A percentile compares a stretch with the other conserved stretches of the same genome.
These are phyloP conservation scores for Coleophoma crateriformis DNA, from an alignment of 2,329 filamentous ascomycete species.

Conservation along the genomic window DNA sequence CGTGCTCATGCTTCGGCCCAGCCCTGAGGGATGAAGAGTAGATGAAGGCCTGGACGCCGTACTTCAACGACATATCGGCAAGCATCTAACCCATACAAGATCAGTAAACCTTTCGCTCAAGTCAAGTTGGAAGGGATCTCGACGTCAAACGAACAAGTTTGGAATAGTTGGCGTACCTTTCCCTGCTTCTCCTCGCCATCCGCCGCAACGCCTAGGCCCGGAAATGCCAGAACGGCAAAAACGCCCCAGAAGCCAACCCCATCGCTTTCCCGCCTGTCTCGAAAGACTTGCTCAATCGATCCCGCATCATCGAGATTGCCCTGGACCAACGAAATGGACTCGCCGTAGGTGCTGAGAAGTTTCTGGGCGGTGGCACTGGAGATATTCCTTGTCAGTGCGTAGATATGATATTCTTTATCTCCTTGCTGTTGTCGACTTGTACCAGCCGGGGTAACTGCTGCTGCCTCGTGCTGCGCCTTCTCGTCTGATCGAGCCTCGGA, in stretches of 20 bases:
- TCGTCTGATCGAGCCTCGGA: too few species aligned
- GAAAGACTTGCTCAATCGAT: conserved; percentile 33
- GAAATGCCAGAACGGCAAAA: conserved; percentile 28
- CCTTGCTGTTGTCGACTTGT: background rate
- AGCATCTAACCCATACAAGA: conserved; percentile 4
- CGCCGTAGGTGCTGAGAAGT: conserved; percentile 31
- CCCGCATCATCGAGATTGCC: conserved; percentile 44
- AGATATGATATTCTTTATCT: conserved; percentile 30
- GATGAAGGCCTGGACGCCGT: conserved; percentile 49
- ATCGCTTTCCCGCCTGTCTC: conserved; percentile 22
- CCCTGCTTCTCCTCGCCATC: conserved; percentile 35
- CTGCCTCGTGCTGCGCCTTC: conserved; percentile 4
- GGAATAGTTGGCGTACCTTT: conserved; percentile 32
- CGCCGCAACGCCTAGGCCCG: conserved; percentile 27
- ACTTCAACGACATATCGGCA: conserved; percentile 11
- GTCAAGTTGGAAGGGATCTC: background rate
- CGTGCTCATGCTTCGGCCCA: conserved; percentile 36
- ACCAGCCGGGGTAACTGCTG: background rate
- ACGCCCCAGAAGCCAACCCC: conserved; percentile 42
- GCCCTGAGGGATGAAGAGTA: conserved; percentile 59
- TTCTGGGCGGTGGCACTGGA: conserved; percentile 34
- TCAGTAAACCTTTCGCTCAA: background rate
- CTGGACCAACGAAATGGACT: conserved; percentile 39
- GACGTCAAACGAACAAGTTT: background rate
- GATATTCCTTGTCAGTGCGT: conserved; percentile 46